phyloP scores from a whole-genome alignment of 129 eudicot genomes.

The Arctium minus region DNA sequence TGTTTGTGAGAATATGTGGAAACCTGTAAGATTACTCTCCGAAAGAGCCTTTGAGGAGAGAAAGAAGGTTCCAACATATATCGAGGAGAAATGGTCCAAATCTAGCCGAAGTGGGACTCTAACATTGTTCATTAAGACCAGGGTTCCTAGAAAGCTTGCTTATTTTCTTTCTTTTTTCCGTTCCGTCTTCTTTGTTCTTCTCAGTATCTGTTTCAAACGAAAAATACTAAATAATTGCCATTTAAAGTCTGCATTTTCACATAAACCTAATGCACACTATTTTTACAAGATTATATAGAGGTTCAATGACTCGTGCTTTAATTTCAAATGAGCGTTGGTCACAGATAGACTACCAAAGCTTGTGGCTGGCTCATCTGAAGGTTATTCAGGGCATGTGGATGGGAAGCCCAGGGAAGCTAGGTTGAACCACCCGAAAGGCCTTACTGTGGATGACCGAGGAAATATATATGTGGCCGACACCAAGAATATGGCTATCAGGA shows the following conservation, averaged over 20 bases:
- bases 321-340: constrained; percentile 6
- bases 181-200: not conserved
- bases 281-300: not conserved
- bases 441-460: constrained; percentile 59
- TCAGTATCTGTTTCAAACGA: not conserved
- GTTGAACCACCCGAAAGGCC: constrained; percentile 70
- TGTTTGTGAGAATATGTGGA: not conserved
- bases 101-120: too few species aligned
- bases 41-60: not conserved
- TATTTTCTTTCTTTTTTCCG: not conserved
- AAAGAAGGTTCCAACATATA: not conserved
- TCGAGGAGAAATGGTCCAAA: too few species aligned
- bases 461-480: constrained; percentile 78
- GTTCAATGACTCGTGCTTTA: not conserved
- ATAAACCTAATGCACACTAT: not conserved
- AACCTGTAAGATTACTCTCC: not conserved
- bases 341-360: constrained; percentile 75
- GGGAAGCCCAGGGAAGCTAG: constrained; percentile 76
- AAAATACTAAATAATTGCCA: not conserved
- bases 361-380: constrained; percentile 72
- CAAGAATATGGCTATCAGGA: constrained; percentile 70
- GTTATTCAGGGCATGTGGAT: constrained; percentile 71
- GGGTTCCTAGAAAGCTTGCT: not conserved
- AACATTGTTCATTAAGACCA: not conserved
- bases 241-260: not conserved